Percentiles rank a stretch among this genome's conserved stretches.
Conservation (phyloP, 768 basidiomycete genomes). For the Pisolithus orientalis region DNA sequence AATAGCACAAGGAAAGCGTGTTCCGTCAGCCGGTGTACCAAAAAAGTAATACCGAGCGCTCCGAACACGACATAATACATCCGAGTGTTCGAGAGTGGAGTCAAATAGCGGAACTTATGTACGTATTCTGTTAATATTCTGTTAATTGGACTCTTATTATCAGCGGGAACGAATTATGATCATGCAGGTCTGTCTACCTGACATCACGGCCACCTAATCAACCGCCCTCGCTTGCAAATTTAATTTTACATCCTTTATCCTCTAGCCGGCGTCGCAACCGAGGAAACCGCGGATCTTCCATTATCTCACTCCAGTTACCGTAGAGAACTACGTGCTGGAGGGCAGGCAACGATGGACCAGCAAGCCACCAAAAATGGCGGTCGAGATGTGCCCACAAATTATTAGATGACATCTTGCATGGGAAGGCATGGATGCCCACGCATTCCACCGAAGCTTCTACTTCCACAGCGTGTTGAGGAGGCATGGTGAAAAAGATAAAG, state of each 20-base stretch:
- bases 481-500: slow-evolving; percentile 43
- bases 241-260: slow-evolving; percentile 28
- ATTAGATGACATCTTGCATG: slow-evolving; percentile 35
- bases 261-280: slow-evolving; percentile 25
- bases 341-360: slow-evolving; percentile 36
- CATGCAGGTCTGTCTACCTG: neutral
- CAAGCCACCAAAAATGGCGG: slow-evolving; percentile 42
- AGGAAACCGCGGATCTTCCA: slow-evolving; percentile 33
- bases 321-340: slow-evolving; percentile 42
- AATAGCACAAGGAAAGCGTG: no score
- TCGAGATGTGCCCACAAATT: slow-evolving; percentile 26
- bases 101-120: no score
- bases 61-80: no score
- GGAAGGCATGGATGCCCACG: slow-evolving; percentile 46
- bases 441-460: slow-evolving; percentile 32
- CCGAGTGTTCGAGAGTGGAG: no score
- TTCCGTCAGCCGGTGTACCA: no score
- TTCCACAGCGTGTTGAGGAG: slow-evolving; percentile 17
- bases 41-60: no score
- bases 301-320: slow-evolving; percentile 45
- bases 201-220: neutral
- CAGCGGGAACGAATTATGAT: no score
- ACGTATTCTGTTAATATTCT: no score
- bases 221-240: slow-evolving; percentile 12
- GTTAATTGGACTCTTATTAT: no score